Base-by-base conservation (phyloP, 2,329 filamentous ascomycete species). In the Pseudocercospora fijiensis region DNA sequence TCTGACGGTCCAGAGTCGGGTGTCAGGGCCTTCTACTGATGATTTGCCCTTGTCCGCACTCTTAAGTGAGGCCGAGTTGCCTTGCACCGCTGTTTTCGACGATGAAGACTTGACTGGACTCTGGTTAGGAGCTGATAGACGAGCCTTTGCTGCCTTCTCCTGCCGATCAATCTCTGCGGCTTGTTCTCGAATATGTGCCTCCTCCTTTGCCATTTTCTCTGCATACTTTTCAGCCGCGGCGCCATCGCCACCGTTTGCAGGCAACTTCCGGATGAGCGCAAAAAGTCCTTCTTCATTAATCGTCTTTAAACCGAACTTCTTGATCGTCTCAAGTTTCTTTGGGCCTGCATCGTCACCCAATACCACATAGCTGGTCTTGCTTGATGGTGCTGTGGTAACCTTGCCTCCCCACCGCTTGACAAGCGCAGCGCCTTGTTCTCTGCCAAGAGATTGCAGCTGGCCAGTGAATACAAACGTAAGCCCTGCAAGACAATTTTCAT, bases 371-470 rank as follows among this genome's bases (percentile, higher is more conserved):
- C 85, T 95, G 0, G 96, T 99, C 78, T 96, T 98, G 73, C 88
- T 90, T 75, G 94, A 98, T 20, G 96, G 95, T 4, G 87, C 88
- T 9, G 82, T 83, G 9, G 90, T 96, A 24, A 96, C 88, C 78
- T 96, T 98, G 59, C 95, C 95, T 47, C 95, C 96, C 76, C 97
- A 96, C 66, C 89, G 87, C 77, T 99, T 99, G 62, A 98, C 91
- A 18, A 99, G 81, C 49, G 85, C 88, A 69, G 93, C 89, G 1
- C 87, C 94, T 71, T 96, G 92, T 5, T 96, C 92, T 65, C 95
- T 88, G 51, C 90, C 88, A 62, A 98, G 85, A 0, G 86, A 88
- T 65, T 90, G 85, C 43, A 98, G 81, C 24, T 97, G 84, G 24
- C 95, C 95, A 0, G 96, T 99, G 72, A 99, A 99, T 27, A 99